Conservation (phyloP, 2,329 filamentous ascomycete species). For the Sporothrix humicola region DNA sequence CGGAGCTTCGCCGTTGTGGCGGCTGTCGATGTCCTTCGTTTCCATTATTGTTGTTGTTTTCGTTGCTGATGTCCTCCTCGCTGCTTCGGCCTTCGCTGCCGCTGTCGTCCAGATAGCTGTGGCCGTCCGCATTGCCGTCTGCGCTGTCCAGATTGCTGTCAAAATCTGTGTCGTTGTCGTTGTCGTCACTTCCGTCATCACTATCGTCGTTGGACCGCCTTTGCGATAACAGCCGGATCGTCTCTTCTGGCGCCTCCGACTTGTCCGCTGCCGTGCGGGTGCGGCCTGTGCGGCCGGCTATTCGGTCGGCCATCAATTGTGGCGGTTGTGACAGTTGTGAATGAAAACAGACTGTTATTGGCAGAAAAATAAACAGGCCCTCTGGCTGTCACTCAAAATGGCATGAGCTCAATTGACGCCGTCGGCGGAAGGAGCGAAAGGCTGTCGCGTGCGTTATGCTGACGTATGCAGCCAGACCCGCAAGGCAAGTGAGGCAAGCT, state of each 20-base stretch:
- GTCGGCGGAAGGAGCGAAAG: too few species aligned
- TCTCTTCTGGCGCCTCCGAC: slow-evolving; percentile 12
- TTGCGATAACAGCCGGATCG: slow-evolving; percentile 11
- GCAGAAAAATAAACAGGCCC: too few species aligned
- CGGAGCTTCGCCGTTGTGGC: not conserved
- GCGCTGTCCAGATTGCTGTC: slow-evolving; percentile 17
- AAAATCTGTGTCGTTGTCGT: slow-evolving; percentile 2
- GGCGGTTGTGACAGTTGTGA: too few species aligned
- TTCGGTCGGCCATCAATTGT: not conserved
- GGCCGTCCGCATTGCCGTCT: not conserved
- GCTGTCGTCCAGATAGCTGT: slow-evolving; percentile 13
- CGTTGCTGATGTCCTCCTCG: not conserved
- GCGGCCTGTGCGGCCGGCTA: not conserved
- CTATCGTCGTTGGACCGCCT: not conserved
- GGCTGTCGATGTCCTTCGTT: too few species aligned
- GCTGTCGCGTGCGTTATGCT: too few species aligned
- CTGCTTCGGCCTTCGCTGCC: not conserved
- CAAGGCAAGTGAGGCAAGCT: too few species aligned
- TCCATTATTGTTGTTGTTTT: not conserved
- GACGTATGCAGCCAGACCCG: too few species aligned
- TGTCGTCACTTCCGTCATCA: not conserved
- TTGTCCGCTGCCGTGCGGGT: not conserved
- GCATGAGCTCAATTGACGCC: not conserved
- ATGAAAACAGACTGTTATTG: too few species aligned
- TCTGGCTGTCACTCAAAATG: too few species aligned